Evolutionary conservation across 2,329 filamentous ascomycete species (phyloP), one percentile per base, ranked within the genome.

Genomic region (Stromatinia cepivora): DNA sequence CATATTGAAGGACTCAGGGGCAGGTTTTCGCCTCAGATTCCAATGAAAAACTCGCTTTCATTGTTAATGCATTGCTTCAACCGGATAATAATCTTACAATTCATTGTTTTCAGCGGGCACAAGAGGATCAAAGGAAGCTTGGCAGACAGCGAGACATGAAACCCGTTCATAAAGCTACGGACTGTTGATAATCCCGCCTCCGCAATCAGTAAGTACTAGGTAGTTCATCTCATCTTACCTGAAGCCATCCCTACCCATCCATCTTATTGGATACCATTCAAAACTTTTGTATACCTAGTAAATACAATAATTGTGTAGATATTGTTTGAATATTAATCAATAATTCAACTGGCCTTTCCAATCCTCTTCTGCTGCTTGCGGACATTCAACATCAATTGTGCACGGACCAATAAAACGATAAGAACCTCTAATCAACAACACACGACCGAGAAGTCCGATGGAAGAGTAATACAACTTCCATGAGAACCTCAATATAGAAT

Each of bases 381-480:
- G 34, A 39, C 22, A 25, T 34, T 4, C 7, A 34, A 50, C 45
- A 28, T 36, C 31, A 9, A 25, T 20, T 39, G 34, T 39, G 61
- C 61, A 64, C 61, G n/a, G 61, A 42, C 61, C 61, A 64, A 28
- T 22, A 5, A 39, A 52, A 39, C 31, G 46, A 52, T 64, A 64
- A 39, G 61, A 64, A 28, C 15, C 54, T 39, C 48, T 15, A 52
- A 64, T 52, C 34, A 52, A 64, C 46, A 64, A 64, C 61, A 64
- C 57, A 68, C 57, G 42, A 68, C 66, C 66, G 66, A 68, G 66
- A 34, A 68, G 54, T 68, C 66, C 66, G 66, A 52, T 56, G 25
- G 54, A 28, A 42, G 63, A 42, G 48, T 56, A 36, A 66, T 59
- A 66, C 64, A 66, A 53, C 28, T 28, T 63, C 28, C 39, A 66